These are phyloP conservation scores for Tillandsia fasciculata DNA, from an alignment of 176 grass and related monocot genomes.

Conservation along the genomic window DNA sequence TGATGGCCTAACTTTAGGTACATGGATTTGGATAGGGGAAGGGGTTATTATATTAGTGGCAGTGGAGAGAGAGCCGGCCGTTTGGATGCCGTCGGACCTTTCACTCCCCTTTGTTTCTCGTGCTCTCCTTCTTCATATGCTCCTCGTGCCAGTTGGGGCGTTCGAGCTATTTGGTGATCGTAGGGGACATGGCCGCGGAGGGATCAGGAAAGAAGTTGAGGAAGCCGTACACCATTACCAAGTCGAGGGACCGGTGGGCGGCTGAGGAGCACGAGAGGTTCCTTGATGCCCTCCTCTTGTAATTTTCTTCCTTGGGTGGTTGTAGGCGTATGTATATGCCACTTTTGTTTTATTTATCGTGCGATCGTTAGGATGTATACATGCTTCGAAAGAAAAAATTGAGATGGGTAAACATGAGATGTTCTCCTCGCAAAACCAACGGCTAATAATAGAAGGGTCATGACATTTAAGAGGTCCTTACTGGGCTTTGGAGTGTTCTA, in stretches of 20 bases:
- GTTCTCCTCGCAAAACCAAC: no score
- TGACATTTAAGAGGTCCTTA: no score
- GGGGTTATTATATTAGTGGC: neutral
- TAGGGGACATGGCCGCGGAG: conserved; percentile 3
- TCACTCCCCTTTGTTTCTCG: conserved; percentile 7
- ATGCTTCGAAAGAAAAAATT: no score
- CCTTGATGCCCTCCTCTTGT: conserved; percentile 80
- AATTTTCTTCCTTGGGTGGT: neutral
- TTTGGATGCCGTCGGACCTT: conserved; percentile 8
- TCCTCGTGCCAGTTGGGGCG: conserved; percentile 11
- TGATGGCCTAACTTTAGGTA: neutral
- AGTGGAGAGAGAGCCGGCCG: neutral
- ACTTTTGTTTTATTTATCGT: neutral
- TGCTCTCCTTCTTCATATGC: conserved; percentile 13
- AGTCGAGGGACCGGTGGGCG: conserved; percentile 53
- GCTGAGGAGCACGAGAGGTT: conserved; percentile 84
- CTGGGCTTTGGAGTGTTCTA: no score
- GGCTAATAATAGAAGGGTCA: no score
- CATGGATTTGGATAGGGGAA: neutral
- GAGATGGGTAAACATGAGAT: no score
- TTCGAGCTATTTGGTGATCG: neutral
- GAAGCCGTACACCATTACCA: conserved; percentile 89
- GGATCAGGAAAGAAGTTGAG: conserved; percentile 48
- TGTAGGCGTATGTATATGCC: neutral
- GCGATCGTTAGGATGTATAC: no score